A percentile compares a stretch with the other conserved stretches of the same genome.
These are phyloP conservation scores for Metschnikowia lachancei DNA, from an alignment of 805 yeast genomes.

Conservation along the genomic window DNA sequence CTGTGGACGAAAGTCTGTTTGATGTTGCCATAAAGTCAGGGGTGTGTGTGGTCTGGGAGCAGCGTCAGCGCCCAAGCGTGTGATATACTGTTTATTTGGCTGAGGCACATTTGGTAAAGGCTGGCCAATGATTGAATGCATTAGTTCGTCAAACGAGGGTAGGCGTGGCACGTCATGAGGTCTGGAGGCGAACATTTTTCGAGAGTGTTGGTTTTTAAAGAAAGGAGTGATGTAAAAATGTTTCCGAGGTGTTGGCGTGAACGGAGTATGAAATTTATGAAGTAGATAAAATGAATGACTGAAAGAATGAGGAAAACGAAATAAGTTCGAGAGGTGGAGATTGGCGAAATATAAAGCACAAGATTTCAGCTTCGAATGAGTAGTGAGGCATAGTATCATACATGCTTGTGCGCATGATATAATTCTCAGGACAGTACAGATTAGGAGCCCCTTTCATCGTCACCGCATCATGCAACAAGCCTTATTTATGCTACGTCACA, in stretches of 20 bases:
- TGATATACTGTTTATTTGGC: neutral
- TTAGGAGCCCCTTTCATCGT: slow-evolving; percentile 6
- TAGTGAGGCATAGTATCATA: neutral
- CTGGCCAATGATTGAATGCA: slow-evolving; percentile 11
- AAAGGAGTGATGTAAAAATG: neutral
- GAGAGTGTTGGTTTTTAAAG: neutral
- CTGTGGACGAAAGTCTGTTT: neutral
- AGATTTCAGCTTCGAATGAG: neutral
- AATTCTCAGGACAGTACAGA: neutral
- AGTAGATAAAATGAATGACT: neutral
- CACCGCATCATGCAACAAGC: slow-evolving; percentile 5
- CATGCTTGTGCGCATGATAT: slow-evolving; percentile 4
- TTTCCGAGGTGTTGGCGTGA: neutral
- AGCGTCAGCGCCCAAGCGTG: neutral
- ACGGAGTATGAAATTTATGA: neutral
- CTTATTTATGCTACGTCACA: neutral
- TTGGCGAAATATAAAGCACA: slow-evolving; percentile 1
- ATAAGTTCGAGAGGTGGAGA: neutral
- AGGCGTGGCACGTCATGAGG: slow-evolving; percentile 10
- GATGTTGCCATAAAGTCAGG: neutral
- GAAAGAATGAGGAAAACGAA: neutral
- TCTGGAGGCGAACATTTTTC: slow-evolving; percentile 12
- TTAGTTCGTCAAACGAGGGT: slow-evolving; percentile 19
- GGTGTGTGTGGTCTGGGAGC: neutral
- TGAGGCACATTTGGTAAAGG: neutral